phyloP scores from a whole-genome alignment of 257 asterid genomes.

The Ehretia macrophylla region DNA sequence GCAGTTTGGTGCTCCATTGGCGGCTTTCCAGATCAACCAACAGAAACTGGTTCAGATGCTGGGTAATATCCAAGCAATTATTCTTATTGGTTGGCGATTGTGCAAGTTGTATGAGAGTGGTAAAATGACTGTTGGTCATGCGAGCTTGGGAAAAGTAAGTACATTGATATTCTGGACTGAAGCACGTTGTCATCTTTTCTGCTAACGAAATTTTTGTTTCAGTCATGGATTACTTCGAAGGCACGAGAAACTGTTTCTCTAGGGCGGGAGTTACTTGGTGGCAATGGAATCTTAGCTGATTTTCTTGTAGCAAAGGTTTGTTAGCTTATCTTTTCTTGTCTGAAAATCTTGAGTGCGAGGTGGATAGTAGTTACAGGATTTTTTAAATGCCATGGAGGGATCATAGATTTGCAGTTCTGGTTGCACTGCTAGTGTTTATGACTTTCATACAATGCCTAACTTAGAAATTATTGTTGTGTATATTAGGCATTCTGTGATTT shows the following conservation, averaged over 20 bases:
- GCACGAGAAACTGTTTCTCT: constrained; percentile 86
- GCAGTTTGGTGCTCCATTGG: constrained; percentile 95
- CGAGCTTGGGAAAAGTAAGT: constrained; percentile 91
- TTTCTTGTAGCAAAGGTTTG: constrained; percentile 87
- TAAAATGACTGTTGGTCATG: constrained; percentile 94
- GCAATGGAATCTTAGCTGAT: constrained; percentile 75
- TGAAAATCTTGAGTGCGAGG: not conserved
- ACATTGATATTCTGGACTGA: not conserved
- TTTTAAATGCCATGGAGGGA: too few species aligned
- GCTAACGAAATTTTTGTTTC: constrained; percentile 7
- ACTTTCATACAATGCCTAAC: not conserved
- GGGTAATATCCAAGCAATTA: constrained; percentile 84
- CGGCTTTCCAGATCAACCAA: constrained; percentile 93
- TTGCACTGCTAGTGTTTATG: not conserved
- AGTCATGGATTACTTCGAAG: constrained; percentile 80
- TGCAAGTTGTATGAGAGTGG: constrained; percentile 92
- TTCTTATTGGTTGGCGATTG: constrained; percentile 90
- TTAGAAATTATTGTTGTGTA: not conserved
- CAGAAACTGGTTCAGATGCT: constrained; percentile 86
- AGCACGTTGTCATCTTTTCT: not conserved
- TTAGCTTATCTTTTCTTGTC: not conserved
- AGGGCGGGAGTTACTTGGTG: constrained; percentile 93
- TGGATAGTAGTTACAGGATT: not conserved
- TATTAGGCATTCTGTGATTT: constrained; percentile 88
- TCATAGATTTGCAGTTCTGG: not conserved